phyloP scores from a whole-genome alignment of 139 green algal genomes.

The Closterium sp. region DNA sequence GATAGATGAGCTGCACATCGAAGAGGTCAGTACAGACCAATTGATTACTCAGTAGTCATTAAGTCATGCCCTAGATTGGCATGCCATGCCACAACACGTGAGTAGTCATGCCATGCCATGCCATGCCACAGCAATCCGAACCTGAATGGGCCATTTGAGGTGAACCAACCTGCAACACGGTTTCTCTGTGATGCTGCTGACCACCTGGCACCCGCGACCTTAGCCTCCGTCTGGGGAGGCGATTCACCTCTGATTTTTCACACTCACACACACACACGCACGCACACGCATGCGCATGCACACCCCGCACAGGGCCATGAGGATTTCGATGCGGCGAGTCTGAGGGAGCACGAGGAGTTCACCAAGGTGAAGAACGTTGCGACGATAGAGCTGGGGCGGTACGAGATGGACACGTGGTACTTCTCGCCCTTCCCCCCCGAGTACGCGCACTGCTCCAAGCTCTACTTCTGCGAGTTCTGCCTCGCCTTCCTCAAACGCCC shows the following conservation, averaged over 20 bases:
- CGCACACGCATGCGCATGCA: neutral
- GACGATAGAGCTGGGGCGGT: conserved; percentile 87
- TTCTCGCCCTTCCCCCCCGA: conserved; percentile 92
- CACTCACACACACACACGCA: neutral
- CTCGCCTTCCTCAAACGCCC: conserved; percentile 78
- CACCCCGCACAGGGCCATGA: conserved; percentile 63
- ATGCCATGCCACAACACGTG: too few species aligned
- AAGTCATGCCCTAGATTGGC: too few species aligned
- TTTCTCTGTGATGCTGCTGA: too few species aligned
- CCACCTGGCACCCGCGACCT: too few species aligned
- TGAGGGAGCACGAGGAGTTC: conserved; percentile 97
- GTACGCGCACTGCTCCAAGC: conserved; percentile 87
- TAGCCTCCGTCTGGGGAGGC: too few species aligned
- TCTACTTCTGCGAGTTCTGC: conserved; percentile 96
- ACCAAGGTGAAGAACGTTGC: conserved; percentile 98
- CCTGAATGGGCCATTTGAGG: too few species aligned
- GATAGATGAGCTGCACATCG: conserved; percentile 66
- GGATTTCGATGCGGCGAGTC: conserved; percentile 83
- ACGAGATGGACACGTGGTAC: conserved; percentile 98
- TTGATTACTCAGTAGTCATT: too few species aligned
- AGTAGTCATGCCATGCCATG: too few species aligned
- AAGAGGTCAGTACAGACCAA: conserved; percentile 27
- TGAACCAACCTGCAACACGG: too few species aligned
- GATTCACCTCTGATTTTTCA: neutral
- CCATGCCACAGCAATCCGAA: too few species aligned